Percentiles rank a stretch among this genome's conserved stretches.
Evolutionary conservation across 1,139 yeast genomes (phyloP).

Genomic region (Candida mesenterica): DNA sequence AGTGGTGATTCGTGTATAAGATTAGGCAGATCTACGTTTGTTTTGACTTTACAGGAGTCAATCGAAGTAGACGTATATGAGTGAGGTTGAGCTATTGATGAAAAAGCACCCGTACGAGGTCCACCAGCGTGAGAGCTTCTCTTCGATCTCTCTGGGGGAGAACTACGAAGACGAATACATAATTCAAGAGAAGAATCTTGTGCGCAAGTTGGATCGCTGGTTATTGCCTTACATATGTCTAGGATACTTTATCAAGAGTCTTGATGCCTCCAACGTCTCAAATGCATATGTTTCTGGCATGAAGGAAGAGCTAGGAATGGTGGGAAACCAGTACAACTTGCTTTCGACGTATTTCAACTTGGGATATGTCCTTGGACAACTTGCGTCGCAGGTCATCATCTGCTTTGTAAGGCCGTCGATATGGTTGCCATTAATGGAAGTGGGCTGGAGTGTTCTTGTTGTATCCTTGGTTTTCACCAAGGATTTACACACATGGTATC

Average conservation of each 20-base stretch:
- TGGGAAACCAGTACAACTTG: conserved; percentile 31
- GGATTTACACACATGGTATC: conserved; percentile 16
- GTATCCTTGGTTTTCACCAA: conserved; percentile 12
- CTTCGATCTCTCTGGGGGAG: conserved; percentile 4
- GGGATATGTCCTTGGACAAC: conserved; percentile 27
- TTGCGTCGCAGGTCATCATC: conserved; percentile 16
- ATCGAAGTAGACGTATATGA: no score
- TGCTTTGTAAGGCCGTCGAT: conserved; percentile 16
- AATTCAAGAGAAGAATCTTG: conserved; percentile 21
- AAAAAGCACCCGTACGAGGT: conserved; percentile 3
- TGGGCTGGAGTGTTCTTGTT: conserved; percentile 16
- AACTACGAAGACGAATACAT: conserved; percentile 3
- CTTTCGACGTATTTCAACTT: conserved; percentile 30
- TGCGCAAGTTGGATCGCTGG: conserved; percentile 37
- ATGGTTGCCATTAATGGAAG: conserved; percentile 16
- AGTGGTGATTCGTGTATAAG: no score
- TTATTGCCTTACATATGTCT: conserved; percentile 34
- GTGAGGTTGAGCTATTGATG: neutral
- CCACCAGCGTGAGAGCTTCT: conserved; percentile 6
- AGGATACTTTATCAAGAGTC: conserved; percentile 44
- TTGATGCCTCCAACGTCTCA: conserved; percentile 32
- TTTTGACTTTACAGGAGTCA: no score
- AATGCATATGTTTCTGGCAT: conserved; percentile 64
- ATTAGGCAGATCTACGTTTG: no score
- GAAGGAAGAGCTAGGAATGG: conserved; percentile 46